Percentiles rank a stretch among this genome's conserved stretches.
These are phyloP conservation scores for Amyloporia xantha DNA, from an alignment of 768 basidiomycete species.

Conservation along the genomic window DNA sequence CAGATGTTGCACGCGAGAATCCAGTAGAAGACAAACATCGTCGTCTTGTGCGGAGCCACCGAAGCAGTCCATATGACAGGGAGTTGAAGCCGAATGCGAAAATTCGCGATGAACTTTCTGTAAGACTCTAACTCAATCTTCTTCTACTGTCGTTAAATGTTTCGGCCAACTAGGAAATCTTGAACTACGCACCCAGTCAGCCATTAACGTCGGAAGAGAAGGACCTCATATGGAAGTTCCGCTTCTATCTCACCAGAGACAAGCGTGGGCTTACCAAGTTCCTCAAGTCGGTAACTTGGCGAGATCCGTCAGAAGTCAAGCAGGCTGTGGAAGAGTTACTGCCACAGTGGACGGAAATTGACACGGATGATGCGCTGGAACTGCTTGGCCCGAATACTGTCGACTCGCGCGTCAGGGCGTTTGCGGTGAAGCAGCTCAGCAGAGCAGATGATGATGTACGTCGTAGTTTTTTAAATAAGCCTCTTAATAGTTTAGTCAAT, in stretches of 20 bases:
- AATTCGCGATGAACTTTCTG: conserved; percentile 87
- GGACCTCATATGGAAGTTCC: conserved; percentile 96
- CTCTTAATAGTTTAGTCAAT: neutral
- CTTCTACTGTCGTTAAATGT: conserved; percentile 1
- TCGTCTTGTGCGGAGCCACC: conserved; percentile 86
- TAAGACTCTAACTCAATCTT: conserved; percentile 30
- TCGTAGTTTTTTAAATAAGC: conserved; percentile 2
- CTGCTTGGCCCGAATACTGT: conserved; percentile 85
- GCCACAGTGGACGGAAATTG: conserved; percentile 96
- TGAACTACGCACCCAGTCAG: conserved; percentile 87
- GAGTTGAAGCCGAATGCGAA: conserved; percentile 97
- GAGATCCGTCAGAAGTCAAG: conserved; percentile 92
- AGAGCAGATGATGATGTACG: conserved; percentile 91
- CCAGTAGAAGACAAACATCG: conserved; percentile 98
- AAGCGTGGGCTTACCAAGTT: conserved; percentile 96
- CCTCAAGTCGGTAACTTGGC: conserved; percentile 95
- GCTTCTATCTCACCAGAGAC: conserved; percentile 92
- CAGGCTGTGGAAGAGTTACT: conserved; percentile 95
- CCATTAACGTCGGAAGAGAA: conserved; percentile 86
- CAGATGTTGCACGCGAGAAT: conserved; percentile 87
- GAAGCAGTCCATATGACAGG: conserved; percentile 90
- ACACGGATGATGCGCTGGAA: conserved; percentile 94
- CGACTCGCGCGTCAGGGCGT: conserved; percentile 88
- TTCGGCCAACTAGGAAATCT: conserved; percentile 57
- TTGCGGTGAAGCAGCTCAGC: conserved; percentile 86